Percentiles rank a stretch among this genome's conserved stretches.
Evolutionary conservation across 2,329 filamentous ascomycete genomes (phyloP).

Genomic region (Penicillium glabrum): DNA sequence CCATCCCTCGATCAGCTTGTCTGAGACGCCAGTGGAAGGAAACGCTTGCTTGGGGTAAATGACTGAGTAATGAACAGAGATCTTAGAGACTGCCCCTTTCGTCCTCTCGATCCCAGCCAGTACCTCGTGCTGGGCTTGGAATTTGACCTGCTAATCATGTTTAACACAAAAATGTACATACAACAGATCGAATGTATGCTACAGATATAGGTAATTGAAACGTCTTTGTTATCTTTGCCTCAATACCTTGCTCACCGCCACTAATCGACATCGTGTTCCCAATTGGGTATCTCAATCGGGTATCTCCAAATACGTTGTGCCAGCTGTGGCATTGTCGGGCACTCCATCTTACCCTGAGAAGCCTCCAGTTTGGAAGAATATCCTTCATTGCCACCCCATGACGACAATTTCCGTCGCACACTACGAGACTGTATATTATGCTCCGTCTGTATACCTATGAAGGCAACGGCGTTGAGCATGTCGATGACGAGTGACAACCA

Average conservation of each 20-base stretch:
- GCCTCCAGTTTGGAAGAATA: background rate
- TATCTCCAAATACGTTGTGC: background rate
- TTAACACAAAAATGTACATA: background rate
- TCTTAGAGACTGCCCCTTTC: constrained; percentile 39
- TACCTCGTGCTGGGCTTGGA: background rate
- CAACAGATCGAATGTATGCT: background rate
- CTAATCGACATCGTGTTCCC: background rate
- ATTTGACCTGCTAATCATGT: background rate
- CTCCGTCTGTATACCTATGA: constrained; percentile 32
- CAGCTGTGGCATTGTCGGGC: background rate
- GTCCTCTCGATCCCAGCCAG: background rate
- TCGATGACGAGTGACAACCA: constrained; percentile 37
- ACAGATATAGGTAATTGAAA: background rate
- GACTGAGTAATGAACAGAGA: constrained; percentile 51
- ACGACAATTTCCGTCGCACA: constrained; percentile 29
- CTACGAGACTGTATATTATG: constrained; percentile 28
- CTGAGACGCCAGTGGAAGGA: constrained; percentile 34
- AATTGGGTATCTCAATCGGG: background rate
- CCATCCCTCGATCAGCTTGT: constrained; percentile 34
- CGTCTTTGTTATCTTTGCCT: no score
- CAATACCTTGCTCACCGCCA: background rate
- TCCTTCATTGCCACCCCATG: constrained; percentile 20
- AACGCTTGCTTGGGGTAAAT: constrained; percentile 31
- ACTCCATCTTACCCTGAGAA: background rate
- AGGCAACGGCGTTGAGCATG: constrained; percentile 36